Evolutionary conservation across 1,284 basidiomycete species (phyloP).

Genomic region (Cryptococcus sp.): DNA sequence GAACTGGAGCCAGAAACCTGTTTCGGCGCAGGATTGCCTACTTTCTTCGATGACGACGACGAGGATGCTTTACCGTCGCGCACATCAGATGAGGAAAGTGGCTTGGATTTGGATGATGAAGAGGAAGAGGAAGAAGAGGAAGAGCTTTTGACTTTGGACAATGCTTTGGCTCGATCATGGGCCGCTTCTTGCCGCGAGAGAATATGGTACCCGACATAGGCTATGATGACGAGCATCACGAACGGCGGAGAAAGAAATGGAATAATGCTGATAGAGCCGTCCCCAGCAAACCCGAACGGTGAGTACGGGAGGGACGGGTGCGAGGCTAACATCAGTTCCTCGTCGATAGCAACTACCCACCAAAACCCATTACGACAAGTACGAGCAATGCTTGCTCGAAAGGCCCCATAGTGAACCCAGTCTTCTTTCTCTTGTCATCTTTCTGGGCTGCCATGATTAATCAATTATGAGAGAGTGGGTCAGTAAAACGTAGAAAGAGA

Average conservation of each 20-base stretch:
- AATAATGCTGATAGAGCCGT: conserved; percentile 17
- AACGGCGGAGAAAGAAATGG: conserved; percentile 37
- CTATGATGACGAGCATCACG: conserved; percentile 37
- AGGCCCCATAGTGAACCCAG: conserved; percentile 33
- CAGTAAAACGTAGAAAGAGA: neutral
- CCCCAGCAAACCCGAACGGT: conserved; percentile 14
- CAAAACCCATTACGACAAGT: conserved; percentile 35
- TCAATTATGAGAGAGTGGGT: neutral
- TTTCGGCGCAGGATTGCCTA: conserved; percentile 33
- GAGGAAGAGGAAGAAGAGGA: conserved; percentile 21
- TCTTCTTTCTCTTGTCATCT: conserved; percentile 22
- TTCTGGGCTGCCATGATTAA: conserved; percentile 21
- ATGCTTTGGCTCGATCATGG: conserved; percentile 24
- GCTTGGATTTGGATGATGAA: conserved; percentile 15
- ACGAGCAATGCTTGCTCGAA: conserved; percentile 38
- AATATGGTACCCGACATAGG: conserved; percentile 39
- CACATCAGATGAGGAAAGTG: conserved; percentile 24
- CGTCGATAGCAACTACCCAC: conserved; percentile 14
- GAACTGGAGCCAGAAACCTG: conserved; percentile 30
- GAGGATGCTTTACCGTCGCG: conserved; percentile 16
- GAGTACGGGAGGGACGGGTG: conserved; percentile 36
- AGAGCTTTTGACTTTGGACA: conserved; percentile 23
- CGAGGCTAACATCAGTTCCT: conserved; percentile 17
- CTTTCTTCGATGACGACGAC: conserved; percentile 16
- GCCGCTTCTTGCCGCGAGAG: conserved; percentile 36